Conservation (phyloP, 2,329 filamentous ascomycete genomes). For the Ascochyta rabiei region DNA sequence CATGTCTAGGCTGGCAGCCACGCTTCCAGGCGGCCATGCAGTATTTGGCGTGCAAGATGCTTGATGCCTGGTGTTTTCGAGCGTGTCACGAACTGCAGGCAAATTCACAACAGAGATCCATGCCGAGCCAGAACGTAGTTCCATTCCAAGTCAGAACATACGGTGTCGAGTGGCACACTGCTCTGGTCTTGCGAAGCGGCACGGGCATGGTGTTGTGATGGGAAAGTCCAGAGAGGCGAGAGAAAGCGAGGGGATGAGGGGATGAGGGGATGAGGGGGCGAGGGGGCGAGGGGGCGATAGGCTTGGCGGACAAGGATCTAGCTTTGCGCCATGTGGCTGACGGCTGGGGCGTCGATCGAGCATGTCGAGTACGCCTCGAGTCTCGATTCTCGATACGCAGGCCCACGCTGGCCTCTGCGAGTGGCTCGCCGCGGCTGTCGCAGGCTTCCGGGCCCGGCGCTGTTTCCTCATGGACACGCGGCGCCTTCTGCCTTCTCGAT, state of each 20-base stretch:
- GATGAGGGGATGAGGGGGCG: no score
- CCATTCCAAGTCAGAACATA: no score
- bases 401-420: constrained; percentile 20
- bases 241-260: not conserved
- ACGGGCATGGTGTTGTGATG: not conserved
- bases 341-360: not conserved
- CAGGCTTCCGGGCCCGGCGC: constrained; percentile 3
- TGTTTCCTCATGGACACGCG: constrained; percentile 8
- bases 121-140: no score
- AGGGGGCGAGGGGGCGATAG: not conserved
- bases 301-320: constrained; percentile 12
- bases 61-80: no score
- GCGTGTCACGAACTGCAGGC: no score
- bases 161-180: not conserved
- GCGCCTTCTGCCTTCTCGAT: no score
- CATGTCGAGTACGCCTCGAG: constrained; percentile 5
- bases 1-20: no score
- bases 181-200: not conserved
- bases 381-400: no score
- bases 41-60: no score
- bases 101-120: no score
- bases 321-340: constrained; percentile 24
- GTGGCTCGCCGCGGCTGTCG: not conserved
- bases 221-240: not conserved
- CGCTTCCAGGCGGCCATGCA: no score